phyloP scores from a whole-genome alignment of 345 rosid genomes.

The Leavenworthia alabamica region DNA sequence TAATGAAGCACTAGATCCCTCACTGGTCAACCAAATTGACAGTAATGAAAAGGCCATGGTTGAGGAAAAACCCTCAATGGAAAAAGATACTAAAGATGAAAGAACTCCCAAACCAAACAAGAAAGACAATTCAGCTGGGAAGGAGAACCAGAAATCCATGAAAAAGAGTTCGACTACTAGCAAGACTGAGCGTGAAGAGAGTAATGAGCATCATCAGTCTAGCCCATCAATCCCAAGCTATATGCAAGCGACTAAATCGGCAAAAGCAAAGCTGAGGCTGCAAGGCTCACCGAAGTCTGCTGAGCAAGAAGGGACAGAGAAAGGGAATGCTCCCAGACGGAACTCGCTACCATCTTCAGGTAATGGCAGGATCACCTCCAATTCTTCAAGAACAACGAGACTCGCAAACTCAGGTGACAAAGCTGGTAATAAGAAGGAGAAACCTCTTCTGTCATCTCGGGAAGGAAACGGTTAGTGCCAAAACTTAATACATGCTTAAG shows the following conservation, averaged over 20 bases:
- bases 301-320: constrained; percentile 56
- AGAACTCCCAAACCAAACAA: constrained; percentile 33
- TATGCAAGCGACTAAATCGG: constrained; percentile 90
- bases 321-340: constrained; percentile 49
- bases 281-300: constrained; percentile 67
- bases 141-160: constrained; percentile 47
- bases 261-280: constrained; percentile 78
- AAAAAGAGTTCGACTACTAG: constrained; percentile 39
- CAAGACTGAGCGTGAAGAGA: constrained; percentile 58
- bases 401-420: constrained; percentile 46
- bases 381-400: constrained; percentile 71
- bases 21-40: constrained; percentile 22
- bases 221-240: constrained; percentile 75
- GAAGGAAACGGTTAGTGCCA: constrained; percentile 54
- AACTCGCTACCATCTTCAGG: constrained; percentile 69
- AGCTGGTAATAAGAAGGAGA: constrained; percentile 54
- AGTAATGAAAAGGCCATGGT: constrained; percentile 26
- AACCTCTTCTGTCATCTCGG: constrained; percentile 39
- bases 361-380: constrained; percentile 57
- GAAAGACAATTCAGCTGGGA: constrained; percentile 42
- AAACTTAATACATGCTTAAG: not conserved
- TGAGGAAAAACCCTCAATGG: constrained; percentile 37
- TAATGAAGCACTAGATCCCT: constrained; percentile 34
- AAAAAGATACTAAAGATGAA: constrained; percentile 36
- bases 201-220: constrained; percentile 47